phyloP scores from a whole-genome alignment of 208 protist species.

The Trichomonas gallinae region DNA sequence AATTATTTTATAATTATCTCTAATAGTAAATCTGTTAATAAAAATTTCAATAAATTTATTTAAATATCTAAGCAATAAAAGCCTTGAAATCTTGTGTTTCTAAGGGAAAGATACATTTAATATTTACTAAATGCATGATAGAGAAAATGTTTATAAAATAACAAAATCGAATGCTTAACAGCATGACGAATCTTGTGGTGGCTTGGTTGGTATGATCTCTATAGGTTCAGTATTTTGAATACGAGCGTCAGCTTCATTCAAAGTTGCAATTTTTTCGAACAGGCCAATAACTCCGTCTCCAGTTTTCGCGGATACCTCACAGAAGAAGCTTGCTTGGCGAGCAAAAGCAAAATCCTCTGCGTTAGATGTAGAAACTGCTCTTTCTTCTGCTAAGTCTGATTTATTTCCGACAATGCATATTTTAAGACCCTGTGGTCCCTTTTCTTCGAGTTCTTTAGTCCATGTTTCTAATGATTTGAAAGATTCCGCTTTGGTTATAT shows the following conservation, averaged over 20 bases:
- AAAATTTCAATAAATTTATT: too few species aligned
- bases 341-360: not conserved
- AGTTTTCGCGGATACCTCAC: not conserved
- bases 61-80: too few species aligned
- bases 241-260: not conserved
- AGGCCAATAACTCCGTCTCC: not conserved
- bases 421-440: not conserved
- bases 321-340: not conserved
- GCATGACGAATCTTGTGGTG: not conserved
- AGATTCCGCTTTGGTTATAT: not conserved
- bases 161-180: not conserved
- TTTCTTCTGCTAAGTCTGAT: not conserved
- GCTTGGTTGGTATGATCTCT: not conserved
- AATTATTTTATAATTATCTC: too few species aligned
- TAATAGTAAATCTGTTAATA: too few species aligned
- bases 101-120: too few species aligned
- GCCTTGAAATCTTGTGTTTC: too few species aligned
- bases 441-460: not conserved
- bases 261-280: not conserved
- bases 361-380: not conserved
- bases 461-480: not conserved
- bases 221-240: not conserved
- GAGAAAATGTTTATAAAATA: too few species aligned
- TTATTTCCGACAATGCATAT: not conserved
- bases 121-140: too few species aligned